Base-by-base conservation (phyloP, 2,329 filamentous ascomycete species). In the Neofusicoccum umdonicola region DNA sequence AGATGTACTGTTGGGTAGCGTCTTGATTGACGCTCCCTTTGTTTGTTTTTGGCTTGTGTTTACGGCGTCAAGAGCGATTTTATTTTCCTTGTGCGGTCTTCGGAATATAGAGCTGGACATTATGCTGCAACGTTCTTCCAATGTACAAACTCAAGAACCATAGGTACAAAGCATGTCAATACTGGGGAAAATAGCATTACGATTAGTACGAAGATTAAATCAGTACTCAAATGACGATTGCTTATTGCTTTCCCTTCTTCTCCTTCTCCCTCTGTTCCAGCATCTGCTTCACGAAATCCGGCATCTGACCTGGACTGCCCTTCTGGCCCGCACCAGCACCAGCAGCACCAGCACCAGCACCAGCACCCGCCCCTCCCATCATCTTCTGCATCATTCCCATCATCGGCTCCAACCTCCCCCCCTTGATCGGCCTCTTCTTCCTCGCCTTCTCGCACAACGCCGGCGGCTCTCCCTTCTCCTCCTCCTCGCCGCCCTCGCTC, bases 371-470 rank as follows among this genome's bases (percentile, higher is more conserved):
- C 1, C 19, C 45, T 4, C 31, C 58, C 58, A 39, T 51, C 58
- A 62, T 41, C 58, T 62, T 62, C 44, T 31, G 12, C 58, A 62
- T 31, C 44, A 50, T 27, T 0, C 58, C 58, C 58, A 62, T 62
- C 13, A 51, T 15, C 11, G 12, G 63, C 57, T 72, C 71, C 66
- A 73, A 48, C 66, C 69, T 73, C 4, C 71, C 72, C 15, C 71
- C 71, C 63, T 71, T 71, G 11, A 70, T 67, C 65, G 71, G 71
- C 65, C 69, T 66, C 69, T 73, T 73, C 69, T 71, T 68, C 70
- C 69, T 68, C 17, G 71, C 71, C 64, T 63, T 67, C 62, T 69
- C 68, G 39, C 72, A 74, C 27, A 62, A 8, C 22, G 44, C 22
- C 45, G 58, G 58, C 35, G 45, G 45, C 45, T 62, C 66, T 7